Conservation (phyloP, 75 land plant species). For the Cunninghamia lanceolata region DNA sequence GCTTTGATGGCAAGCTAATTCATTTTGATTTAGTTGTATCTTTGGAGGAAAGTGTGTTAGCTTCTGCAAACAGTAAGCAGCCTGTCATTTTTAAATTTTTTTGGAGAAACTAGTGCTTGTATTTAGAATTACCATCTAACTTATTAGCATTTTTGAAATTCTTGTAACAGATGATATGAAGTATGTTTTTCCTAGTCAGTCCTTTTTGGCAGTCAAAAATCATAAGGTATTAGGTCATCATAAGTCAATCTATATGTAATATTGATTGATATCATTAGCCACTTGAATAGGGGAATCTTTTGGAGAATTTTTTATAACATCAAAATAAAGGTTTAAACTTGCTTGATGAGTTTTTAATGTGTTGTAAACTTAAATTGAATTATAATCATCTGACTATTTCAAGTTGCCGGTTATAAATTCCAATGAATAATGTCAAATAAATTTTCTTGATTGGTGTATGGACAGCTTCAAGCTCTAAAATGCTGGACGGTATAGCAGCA, state of each 20-base stretch:
- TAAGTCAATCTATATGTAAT: background rate
- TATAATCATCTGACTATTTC: background rate
- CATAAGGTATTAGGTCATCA: background rate
- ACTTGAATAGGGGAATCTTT: background rate
- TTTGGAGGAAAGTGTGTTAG: conserved; percentile 1
- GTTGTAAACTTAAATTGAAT: background rate
- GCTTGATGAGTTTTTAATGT: background rate
- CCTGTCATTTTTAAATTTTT: background rate
- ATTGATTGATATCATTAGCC: background rate
- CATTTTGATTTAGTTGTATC: background rate
- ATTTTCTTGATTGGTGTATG: background rate
- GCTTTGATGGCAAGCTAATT: background rate
- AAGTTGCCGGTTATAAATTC: background rate
- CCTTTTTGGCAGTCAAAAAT: background rate
- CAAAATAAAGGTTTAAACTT: background rate
- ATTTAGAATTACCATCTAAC: background rate
- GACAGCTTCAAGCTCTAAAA: background rate
- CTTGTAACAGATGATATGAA: background rate
- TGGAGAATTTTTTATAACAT: background rate
- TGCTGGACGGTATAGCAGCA: background rate
- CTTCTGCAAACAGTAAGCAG: background rate
- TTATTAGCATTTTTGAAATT: background rate
- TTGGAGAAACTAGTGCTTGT: background rate
- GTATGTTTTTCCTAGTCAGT: background rate
- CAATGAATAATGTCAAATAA: background rate